These are phyloP conservation scores for Hydnomerulius pinastri DNA, from an alignment of 768 basidiomycete genomes.

Conservation along the genomic window DNA sequence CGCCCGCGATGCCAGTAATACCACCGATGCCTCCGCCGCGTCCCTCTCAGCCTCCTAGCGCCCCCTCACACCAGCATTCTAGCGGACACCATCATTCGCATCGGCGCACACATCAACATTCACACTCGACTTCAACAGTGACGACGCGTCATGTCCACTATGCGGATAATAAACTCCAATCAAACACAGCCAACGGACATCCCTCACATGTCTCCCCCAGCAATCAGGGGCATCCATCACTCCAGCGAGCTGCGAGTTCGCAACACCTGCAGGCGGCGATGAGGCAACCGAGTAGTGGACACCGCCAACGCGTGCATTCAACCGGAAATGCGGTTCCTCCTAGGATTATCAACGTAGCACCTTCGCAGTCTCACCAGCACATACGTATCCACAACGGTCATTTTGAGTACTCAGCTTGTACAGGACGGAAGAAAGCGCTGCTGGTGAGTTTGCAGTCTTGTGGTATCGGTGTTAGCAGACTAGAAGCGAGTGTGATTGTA, in stretches of 20 bases:
- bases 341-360: background rate
- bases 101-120: background rate
- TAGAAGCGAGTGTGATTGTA: slow-evolving; percentile 22
- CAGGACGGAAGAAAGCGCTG: slow-evolving; percentile 53
- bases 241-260: slow-evolving; percentile 2
- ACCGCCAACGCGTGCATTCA: slow-evolving; percentile 25
- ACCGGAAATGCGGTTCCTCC: slow-evolving; percentile 13
- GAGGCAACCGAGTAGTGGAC: slow-evolving; percentile 8
- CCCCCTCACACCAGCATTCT: slow-evolving; percentile 9
- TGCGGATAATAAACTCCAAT: slow-evolving; percentile 11
- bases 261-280: background rate
- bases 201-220: slow-evolving; percentile 2
- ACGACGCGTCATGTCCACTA: slow-evolving; percentile 30
- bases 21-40: too few relatives aligned
- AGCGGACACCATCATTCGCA: slow-evolving; percentile 6
- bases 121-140: slow-evolving; percentile 13
- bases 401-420: slow-evolving; percentile 52
- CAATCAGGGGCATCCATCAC: background rate
- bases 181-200: slow-evolving; percentile 12
- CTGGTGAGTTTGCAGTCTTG: slow-evolving; percentile 31
- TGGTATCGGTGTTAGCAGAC: background rate
- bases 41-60: background rate
- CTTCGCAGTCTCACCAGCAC: slow-evolving; percentile 7
- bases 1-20: slow-evolving; percentile 2
- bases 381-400: slow-evolving; percentile 12